A percentile compares a stretch with the other conserved stretches of the same genome.
These are phyloP conservation scores for Camellia oleifera DNA, from an alignment of 179 eudicot genomes.

Conservation along the genomic window DNA sequence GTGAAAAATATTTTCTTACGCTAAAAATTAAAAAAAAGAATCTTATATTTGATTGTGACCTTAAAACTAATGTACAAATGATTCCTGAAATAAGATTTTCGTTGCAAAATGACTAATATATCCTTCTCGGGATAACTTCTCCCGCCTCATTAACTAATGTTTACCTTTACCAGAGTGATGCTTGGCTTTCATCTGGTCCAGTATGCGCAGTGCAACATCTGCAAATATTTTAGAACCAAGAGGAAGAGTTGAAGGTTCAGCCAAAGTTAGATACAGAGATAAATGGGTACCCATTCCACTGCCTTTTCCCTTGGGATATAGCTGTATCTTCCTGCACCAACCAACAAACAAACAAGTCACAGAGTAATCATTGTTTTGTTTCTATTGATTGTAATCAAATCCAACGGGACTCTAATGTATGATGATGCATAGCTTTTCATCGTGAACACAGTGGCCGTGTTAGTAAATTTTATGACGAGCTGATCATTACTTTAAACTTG, in stretches of 20 bases:
- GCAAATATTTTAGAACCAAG: conserved; percentile 4
- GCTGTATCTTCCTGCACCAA: conserved; percentile 7
- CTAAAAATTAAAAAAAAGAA: no score
- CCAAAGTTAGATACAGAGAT: conserved; percentile 9
- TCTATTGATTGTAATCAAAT: not conserved
- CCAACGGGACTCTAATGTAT: not conserved
- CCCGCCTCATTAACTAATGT: not conserved
- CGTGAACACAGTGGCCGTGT: no score
- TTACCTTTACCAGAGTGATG: not conserved
- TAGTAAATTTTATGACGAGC: no score
- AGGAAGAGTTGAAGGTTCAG: not conserved
- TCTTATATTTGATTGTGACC: no score
- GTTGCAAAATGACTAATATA: no score
- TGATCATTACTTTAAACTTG: no score
- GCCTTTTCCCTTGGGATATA: conserved; percentile 15
- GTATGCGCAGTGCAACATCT: not conserved
- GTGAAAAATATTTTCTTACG: not conserved
- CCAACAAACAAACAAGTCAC: not conserved
- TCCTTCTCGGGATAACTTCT: no score
- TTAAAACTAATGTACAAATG: no score
- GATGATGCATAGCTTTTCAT: no score
- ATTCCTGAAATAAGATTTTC: no score
- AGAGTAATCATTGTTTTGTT: not conserved
- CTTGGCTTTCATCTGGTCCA: not conserved
- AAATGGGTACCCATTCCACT: conserved; percentile 6